Base-by-base conservation (phyloP, 768 basidiomycete genomes). In the Boletus rufocinnamomeus region DNA sequence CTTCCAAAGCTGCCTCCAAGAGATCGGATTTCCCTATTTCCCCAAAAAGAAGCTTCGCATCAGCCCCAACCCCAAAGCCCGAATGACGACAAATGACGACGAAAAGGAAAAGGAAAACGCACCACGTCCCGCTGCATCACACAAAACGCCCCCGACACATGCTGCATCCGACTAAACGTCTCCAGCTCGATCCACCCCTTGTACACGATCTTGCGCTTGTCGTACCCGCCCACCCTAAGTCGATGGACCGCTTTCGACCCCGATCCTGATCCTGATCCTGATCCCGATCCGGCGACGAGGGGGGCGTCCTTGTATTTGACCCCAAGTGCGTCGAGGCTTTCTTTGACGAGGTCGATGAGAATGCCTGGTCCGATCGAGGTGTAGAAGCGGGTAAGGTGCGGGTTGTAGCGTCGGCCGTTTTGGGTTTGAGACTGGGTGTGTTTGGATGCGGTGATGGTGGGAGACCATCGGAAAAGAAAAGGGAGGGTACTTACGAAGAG, bases 361-460 rank as follows among this genome's bases (percentile, higher is more conserved):
- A 81, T 72, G 0, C 74, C 72, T 0, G 89, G 88, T 0, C 77
- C 76, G 4, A 87, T 69, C 0, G 79, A 71, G 0, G 87, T 81
- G 70, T 92, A 94, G 78, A 95, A 94, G 0, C 92, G 86, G 1
- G 93, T 93, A 19, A 93, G 80, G 57, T 86, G 82, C 0, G 91
- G 88, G 2, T 79, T 86, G 65, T 93, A 92, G 13, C 85, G 82
- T 28, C 76, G 78, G 4, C 92, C 92, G 2, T 76, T 74, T 75
- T 91, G 89, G 0, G 91, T 93, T 80, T 95, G 89, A 0, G 91
- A 90, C 93, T 95, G 64, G 13, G 32, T 49, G 17, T 11, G 17
- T 34, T 32, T 8, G 6, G 9, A n/a, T 13, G 19, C 0, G 11
- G 37, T 27, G 6, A 16, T n/a, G 35, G 27, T 23, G 25, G 40